A percentile compares a stretch with the other conserved stretches of the same genome.
Evolutionary conservation across 169 alveolate genomes (phyloP).

Genomic region (Perkinsus marinus): DNA sequence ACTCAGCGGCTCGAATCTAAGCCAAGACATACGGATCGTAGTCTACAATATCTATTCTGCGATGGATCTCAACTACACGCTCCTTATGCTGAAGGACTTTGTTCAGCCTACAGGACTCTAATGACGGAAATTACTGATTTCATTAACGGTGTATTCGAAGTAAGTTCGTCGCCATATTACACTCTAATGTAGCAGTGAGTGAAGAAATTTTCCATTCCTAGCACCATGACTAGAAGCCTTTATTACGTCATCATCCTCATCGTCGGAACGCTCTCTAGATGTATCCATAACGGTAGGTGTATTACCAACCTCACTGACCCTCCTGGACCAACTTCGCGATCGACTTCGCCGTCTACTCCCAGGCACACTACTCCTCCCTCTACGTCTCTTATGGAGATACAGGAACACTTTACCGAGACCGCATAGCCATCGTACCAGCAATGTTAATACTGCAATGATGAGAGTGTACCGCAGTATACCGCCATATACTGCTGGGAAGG

Average conservation of each 20-base stretch:
- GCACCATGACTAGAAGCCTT: no score
- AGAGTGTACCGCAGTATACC: background rate
- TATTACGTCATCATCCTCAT: background rate
- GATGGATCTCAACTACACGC: no score
- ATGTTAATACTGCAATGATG: background rate
- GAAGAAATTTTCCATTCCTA: no score
- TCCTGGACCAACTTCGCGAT: background rate
- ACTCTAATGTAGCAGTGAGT: no score
- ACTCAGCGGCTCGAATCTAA: background rate
- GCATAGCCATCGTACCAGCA: background rate
- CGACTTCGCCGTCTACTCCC: background rate
- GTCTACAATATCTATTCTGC: no score
- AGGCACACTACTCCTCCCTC: background rate
- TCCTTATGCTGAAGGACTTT: no score
- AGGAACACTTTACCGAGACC: background rate
- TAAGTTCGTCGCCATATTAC: no score
- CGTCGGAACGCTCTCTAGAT: background rate
- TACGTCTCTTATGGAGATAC: background rate
- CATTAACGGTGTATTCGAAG: no score
- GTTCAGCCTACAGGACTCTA: no score
- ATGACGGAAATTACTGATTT: no score
- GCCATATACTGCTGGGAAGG: background rate
- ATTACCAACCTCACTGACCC: background rate
- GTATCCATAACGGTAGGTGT: background rate
- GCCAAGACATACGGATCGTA: no score